phyloP scores from a whole-genome alignment of 2,329 filamentous ascomycete species.

The Sarocladium strictum region DNA sequence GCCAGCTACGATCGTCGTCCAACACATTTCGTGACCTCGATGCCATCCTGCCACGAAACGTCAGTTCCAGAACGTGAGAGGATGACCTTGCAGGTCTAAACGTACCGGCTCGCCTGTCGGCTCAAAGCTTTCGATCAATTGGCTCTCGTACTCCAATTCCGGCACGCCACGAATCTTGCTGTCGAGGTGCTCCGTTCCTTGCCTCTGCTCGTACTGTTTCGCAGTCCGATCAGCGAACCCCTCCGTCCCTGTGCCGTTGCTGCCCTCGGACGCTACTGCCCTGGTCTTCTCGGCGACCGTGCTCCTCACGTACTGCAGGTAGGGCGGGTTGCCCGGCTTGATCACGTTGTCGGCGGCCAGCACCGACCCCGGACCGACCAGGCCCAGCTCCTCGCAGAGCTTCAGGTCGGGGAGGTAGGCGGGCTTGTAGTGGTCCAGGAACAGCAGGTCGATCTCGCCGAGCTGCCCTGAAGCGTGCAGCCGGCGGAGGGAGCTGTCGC shows the following conservation, averaged over 20 bases:
- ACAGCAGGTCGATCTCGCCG: conserved; percentile 61
- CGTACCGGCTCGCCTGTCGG: conserved; percentile 60
- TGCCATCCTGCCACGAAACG: conserved; percentile 47
- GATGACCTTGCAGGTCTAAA: conserved; percentile 12
- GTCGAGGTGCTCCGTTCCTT: conserved; percentile 13
- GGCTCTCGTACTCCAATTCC: conserved; percentile 59
- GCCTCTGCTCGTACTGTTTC: conserved; percentile 4
- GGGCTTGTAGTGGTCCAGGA: conserved; percentile 77
- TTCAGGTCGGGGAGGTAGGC: conserved; percentile 70
- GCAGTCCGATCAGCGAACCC: conserved; percentile 34
- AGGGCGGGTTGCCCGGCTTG: conserved; percentile 64
- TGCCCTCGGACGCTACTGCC: background rate
- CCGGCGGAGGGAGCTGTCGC: conserved; percentile 57
- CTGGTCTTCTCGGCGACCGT: conserved; percentile 53
- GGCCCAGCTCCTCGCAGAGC: conserved; percentile 63
- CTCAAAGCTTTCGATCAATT: conserved; percentile 58
- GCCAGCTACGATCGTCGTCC: conserved; percentile 21
- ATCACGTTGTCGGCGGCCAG: conserved; percentile 67
- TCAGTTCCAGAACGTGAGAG: too few species aligned
- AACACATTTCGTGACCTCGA: conserved; percentile 60
- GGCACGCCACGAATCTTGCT: conserved; percentile 48
- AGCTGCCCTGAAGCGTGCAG: conserved; percentile 50
- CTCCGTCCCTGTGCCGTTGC: conserved; percentile 22
- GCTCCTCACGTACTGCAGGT: conserved; percentile 64
- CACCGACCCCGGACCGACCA: conserved; percentile 58